Conservation (phyloP, 805 yeast genomes). For the Metschnikowia aberdeeniae region DNA sequence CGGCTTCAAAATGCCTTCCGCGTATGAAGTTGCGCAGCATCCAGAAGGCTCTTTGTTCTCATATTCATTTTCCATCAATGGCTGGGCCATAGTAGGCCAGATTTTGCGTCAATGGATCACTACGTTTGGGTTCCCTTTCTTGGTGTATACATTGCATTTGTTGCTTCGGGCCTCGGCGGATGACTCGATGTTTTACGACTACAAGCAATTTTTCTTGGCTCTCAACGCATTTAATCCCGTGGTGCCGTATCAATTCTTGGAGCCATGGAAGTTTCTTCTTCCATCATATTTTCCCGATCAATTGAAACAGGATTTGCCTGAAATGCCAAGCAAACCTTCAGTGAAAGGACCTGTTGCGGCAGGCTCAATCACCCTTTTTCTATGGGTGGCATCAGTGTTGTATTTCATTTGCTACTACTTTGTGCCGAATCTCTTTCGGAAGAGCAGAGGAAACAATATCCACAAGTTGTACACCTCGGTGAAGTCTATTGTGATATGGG, state of each 20-base stretch:
- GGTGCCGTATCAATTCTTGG: conserved; percentile 24
- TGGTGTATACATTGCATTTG: conserved; percentile 36
- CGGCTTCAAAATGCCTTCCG: not conserved
- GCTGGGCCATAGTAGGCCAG: conserved; percentile 29
- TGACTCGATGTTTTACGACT: conserved; percentile 12
- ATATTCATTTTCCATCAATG: conserved; percentile 10
- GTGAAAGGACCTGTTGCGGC: conserved; percentile 2
- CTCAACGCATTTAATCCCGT: conserved; percentile 23
- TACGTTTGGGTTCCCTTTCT: conserved; percentile 41
- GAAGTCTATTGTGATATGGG: conserved; percentile 45
- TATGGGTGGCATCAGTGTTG: conserved; percentile 12
- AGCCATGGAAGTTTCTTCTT: conserved; percentile 8
- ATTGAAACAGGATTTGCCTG: not conserved
- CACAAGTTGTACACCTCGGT: conserved; percentile 45
- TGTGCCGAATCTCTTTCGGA: conserved; percentile 15
- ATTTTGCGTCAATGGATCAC: conserved; percentile 28
- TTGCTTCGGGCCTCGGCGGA: conserved; percentile 21
- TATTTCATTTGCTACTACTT: conserved; percentile 14
- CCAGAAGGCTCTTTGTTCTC: not conserved
- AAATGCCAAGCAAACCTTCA: not conserved
- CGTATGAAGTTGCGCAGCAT: not conserved
- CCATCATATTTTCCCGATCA: conserved; percentile 2
- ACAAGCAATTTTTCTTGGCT: conserved; percentile 14
- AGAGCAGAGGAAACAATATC: conserved; percentile 18
- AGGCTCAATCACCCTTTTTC: conserved; percentile 26